Conservation (phyloP, 192 early-diverging fungal species). For the Oehlia diaphana region DNA sequence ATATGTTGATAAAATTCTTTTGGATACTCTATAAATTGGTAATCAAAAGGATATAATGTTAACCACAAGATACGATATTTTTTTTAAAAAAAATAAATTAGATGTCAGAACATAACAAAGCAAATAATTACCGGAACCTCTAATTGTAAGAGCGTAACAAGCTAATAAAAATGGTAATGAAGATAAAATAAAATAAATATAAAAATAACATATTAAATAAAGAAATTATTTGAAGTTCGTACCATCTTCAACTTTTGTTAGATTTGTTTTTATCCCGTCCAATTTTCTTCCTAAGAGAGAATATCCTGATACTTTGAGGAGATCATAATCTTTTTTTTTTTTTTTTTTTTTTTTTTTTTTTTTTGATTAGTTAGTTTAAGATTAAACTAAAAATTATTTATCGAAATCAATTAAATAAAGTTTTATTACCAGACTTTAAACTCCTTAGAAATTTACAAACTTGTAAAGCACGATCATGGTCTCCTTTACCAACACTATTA, state of each 20-base stretch:
- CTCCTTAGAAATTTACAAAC: slow-evolving; percentile 38
- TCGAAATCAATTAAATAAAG: neutral
- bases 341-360: slow-evolving; percentile 13
- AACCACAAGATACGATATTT: neutral
- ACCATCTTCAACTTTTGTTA: slow-evolving; percentile 49
- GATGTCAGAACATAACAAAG: neutral
- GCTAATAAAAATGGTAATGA: neutral
- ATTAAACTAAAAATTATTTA: neutral
- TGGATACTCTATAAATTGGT: slow-evolving; percentile 6
- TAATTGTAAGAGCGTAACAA: slow-evolving; percentile 6
- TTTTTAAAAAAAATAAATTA: neutral
- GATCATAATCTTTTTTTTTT: slow-evolving; percentile 35
- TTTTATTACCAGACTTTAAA: slow-evolving; percentile 32
- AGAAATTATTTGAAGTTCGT: neutral
- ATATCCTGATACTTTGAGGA: neutral
- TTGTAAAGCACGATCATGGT: slow-evolving; percentile 31
- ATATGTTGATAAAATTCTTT: slow-evolving; percentile 21
- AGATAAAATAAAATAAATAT: neutral
- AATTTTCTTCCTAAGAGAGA: slow-evolving; percentile 32
- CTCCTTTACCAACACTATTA: slow-evolving; percentile 46
- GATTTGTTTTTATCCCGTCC: slow-evolving; percentile 33
- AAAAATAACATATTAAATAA: too few relatives aligned
- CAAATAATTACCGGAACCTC: neutral
- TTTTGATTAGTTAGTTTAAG: neutral
- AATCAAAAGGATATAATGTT: neutral